Conservation (phyloP, 78 protist genomes). For the Planoprotostelium fungivorum region DNA sequence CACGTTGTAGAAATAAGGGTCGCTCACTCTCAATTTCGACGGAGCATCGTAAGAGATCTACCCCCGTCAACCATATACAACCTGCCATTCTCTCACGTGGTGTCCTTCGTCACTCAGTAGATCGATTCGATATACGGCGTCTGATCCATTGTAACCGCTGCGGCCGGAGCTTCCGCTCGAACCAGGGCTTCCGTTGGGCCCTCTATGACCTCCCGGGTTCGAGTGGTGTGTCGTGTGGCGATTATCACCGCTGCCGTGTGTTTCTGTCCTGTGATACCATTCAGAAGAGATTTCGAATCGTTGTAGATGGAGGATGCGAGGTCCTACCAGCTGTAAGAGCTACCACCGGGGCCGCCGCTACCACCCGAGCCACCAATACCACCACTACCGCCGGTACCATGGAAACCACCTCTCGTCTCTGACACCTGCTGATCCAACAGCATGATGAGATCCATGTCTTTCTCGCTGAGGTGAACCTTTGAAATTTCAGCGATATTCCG, state of each 20-base stretch:
- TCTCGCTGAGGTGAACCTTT: slow-evolving; percentile 1
- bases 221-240: neutral
- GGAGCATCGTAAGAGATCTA: slow-evolving; percentile 10
- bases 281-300: neutral
- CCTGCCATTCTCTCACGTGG: neutral
- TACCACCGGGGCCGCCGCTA: slow-evolving; percentile 10
- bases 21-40: slow-evolving; percentile 16
- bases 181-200: neutral
- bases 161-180: neutral
- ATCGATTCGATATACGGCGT: neutral
- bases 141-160: neutral
- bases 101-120: neutral
- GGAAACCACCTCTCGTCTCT: slow-evolving; percentile 10
- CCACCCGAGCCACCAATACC: neutral
- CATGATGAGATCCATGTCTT: slow-evolving; percentile 44
- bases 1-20: slow-evolving; percentile 8
- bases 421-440: slow-evolving; percentile 20
- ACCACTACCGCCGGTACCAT: slow-evolving; percentile 10
- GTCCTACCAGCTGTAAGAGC: neutral
- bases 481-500: neutral
- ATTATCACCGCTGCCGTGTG: neutral
- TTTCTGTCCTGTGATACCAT: neutral
- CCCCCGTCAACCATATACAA: neutral
- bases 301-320: neutral
- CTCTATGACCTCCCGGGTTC: neutral